phyloP scores from a whole-genome alignment of 345 rosid species.

The Cardamine chenopodiifolia region DNA sequence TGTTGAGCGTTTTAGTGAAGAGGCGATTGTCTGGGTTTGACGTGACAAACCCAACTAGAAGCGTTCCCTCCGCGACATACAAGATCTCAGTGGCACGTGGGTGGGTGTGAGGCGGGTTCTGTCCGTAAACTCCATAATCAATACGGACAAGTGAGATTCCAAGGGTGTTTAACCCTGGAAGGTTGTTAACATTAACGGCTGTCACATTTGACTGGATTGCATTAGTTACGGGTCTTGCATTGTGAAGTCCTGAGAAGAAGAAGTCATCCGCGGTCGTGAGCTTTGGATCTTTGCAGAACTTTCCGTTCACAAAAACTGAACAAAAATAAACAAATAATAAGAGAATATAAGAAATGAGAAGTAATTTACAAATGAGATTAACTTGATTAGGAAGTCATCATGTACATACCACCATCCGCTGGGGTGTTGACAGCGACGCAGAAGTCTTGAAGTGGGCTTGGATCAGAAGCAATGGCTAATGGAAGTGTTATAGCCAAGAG shows the following conservation, averaged over 20 bases:
- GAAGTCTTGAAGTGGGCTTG: conserved; percentile 24
- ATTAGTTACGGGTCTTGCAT: background rate
- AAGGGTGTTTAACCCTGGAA: conserved; percentile 37
- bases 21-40: conserved; percentile 33
- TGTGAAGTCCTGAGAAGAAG: conserved; percentile 12
- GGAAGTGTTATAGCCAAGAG: conserved; percentile 13
- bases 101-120: conserved; percentile 41
- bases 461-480: conserved; percentile 16
- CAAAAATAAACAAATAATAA: background rate
- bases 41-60: conserved; percentile 34
- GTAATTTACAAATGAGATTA: background rate
- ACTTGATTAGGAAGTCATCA: background rate
- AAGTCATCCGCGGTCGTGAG: conserved; percentile 24
- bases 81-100: conserved; percentile 46
- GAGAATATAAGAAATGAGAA: background rate
- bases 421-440: conserved; percentile 17
- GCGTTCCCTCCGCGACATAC: conserved; percentile 18
- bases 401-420: conserved; percentile 4
- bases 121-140: conserved; percentile 19
- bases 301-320: conserved; percentile 35
- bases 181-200: background rate
- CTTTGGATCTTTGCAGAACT: conserved; percentile 37
- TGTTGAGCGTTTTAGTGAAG: conserved; percentile 17
- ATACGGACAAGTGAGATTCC: conserved; percentile 37
- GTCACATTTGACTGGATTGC: background rate